These are phyloP conservation scores for Didymosphaeria variabile DNA, from an alignment of 2,329 filamentous ascomycete genomes.

Conservation along the genomic window DNA sequence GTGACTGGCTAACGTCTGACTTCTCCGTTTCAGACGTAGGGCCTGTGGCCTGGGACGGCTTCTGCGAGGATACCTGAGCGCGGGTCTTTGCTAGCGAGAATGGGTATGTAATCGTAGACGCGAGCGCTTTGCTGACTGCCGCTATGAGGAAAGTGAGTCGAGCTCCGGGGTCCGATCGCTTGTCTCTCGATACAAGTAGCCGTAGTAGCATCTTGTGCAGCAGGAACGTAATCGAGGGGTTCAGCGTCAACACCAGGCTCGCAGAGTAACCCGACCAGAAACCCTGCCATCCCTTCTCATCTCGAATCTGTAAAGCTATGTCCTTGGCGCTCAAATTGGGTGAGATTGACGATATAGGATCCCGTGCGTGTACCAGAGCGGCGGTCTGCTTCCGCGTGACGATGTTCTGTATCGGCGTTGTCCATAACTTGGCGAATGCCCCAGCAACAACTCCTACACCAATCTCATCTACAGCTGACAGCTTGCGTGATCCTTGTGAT, in stretches of 20 bases:
- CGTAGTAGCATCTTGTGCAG: slow-evolving; percentile 77
- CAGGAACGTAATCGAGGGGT: slow-evolving; percentile 87
- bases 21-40: slow-evolving; percentile 41
- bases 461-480: slow-evolving; percentile 76
- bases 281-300: slow-evolving; percentile 75
- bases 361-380: slow-evolving; percentile 57
- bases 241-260: slow-evolving; percentile 79
- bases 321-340: slow-evolving; percentile 56
- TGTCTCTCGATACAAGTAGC: slow-evolving; percentile 63
- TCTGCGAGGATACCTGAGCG: slow-evolving; percentile 68
- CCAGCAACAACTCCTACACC: slow-evolving; percentile 77
- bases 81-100: slow-evolving; percentile 86
- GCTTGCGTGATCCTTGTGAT: slow-evolving; percentile 32
- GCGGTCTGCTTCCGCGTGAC: slow-evolving; percentile 83
- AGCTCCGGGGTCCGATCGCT: slow-evolving; percentile 62
- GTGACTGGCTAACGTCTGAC: slow-evolving; percentile 29
- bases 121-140: slow-evolving; percentile 79
- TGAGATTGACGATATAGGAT: slow-evolving; percentile 41
- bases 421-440: slow-evolving; percentile 76
- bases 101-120: slow-evolving; percentile 82
- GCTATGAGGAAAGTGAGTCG: slow-evolving; percentile 71
- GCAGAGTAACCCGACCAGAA: slow-evolving; percentile 93
- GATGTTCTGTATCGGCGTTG: slow-evolving; percentile 82
- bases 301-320: slow-evolving; percentile 70
- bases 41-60: slow-evolving; percentile 39